Base-by-base conservation (phyloP, 1,139 yeast species). In the Lodderomyces margitis region DNA sequence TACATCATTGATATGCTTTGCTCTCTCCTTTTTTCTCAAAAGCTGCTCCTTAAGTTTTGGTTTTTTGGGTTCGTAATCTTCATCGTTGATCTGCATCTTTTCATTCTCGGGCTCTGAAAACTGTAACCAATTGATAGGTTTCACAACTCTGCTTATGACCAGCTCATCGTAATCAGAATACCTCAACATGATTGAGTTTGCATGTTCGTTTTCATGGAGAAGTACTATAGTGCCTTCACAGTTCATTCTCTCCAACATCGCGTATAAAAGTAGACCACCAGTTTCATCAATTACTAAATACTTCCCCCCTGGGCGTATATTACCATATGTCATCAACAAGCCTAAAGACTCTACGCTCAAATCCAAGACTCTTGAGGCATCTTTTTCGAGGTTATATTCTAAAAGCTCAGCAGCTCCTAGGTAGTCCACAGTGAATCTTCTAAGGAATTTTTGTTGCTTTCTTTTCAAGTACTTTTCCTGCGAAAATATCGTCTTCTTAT, bases 401-500 rank as follows among this genome's bases (percentile, higher is more conserved):
- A 91, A 63, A 49, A 92, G 68, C 50, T 81, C 84, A n/a, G 86
- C 77, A 11, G 88, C 69, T n/a, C 91, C 84, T 41, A 92, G 68
- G 48, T 83, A 80, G 47, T 87, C 87, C 16, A 94, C 81, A 1
- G 91, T 84, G 64, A 92, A 92, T 52, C 89, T 75, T 56, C 95
- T 80, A 48, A 87, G 74, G 58, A 87, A 92, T 68, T 94, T 94
- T 58, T 85, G 91, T 62, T 88, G 95, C 64, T 92, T 92, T 53
- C 98, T 79, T 53, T 85, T 84, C 52, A 91, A 66, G 59, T 92
- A 92, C 64, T 92, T 92, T 53, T 87, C 96, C 59, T 92, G 96
- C 3, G 97, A 87, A 56, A 78, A 88, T 20, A 83, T 70, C 4
- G 98, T 92, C 64, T 92, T 92, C 58, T 87, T 84, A 53, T 87